Evolutionary conservation across 177 flowering plant species (phyloP), one percentile per base, ranked within the genome.

Genomic region (Vitis hybrid): DNA sequence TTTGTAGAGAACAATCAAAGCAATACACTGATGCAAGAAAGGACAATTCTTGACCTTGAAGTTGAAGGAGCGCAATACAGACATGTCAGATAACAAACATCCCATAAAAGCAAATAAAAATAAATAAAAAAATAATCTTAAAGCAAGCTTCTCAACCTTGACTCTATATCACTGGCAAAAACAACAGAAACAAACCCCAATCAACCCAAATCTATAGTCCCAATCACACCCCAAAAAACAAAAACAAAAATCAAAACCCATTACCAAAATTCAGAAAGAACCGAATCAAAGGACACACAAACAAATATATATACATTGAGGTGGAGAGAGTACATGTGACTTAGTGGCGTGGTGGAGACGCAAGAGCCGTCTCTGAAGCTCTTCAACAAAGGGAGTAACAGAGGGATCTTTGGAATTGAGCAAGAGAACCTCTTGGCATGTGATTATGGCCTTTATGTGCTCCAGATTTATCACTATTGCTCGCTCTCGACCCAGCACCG

Each of bases 401-500:
- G 87, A 78, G 5, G 96, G 96, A 67, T 91, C 97, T 67, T 73
- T 82, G 32, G 90, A 85, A 69, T 94, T 94, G 64, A 92, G 80
- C 66, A 94, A 66, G 46, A 92, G 71, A 9, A 92, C 97, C 70
- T 92, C 97, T 21, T 88, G 90, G 8, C 94, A 92, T 2, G 98
- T 92, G 68, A 93, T 88, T 51, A 95, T 93, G 50, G 99, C 97
- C 79, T 95, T 95, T 54, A 95, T 93, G 64, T 93, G 98, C 84
- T 95, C 99, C 72, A 95, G 75, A 73, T 95, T 95, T 72, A 93
- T 88, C n/a, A 92, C 97, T 27, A 92, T 89, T n/a, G 95, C 95
- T n/a, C 78, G 74, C 81, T 92, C 95, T 56, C 97, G 83, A 7
- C 95, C 95, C 56, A 92, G 81, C 21, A 90, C 82, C 5, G 94